Conservation (phyloP, 441 rosid genomes). For the Aleurites moluccanus region DNA sequence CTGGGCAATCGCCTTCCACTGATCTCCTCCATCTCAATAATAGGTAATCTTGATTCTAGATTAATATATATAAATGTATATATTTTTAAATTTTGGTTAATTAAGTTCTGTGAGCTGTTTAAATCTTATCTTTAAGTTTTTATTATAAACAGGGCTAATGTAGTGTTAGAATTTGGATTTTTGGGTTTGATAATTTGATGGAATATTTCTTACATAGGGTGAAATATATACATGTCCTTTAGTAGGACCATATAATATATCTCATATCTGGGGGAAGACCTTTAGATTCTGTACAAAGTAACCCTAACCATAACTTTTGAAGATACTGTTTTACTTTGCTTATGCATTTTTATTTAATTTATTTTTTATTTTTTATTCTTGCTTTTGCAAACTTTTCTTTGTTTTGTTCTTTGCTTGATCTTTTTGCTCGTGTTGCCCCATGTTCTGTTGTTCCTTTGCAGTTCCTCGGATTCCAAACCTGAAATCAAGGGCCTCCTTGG, state of each 20-base stretch:
- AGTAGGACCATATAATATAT: slow-evolving; percentile 49
- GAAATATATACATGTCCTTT: neutral
- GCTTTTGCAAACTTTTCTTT: neutral
- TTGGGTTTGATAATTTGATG: neutral
- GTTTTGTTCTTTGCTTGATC: neutral
- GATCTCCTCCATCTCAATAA: slow-evolving; percentile 59
- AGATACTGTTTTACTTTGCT: slow-evolving; percentile 15
- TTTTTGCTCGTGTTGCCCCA: slow-evolving; percentile 1
- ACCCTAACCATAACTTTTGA: slow-evolving; percentile 55
- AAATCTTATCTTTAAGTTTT: too few species aligned
- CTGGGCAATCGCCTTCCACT: slow-evolving; percentile 53
- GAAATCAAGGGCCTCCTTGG: slow-evolving; percentile 47
- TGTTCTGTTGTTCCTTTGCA: slow-evolving; percentile 22
- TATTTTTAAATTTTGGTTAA: too few species aligned
- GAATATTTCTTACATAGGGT: neutral
- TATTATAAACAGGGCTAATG: neutral
- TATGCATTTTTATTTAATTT: neutral
- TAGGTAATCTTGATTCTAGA: slow-evolving; percentile 40
- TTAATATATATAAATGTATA: too few species aligned
- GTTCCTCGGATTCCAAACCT: slow-evolving; percentile 37
- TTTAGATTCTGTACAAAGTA: slow-evolving; percentile 47
- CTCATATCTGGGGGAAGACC: slow-evolving; percentile 38
- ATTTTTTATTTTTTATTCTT: too few species aligned
- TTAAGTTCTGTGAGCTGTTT: too few species aligned
- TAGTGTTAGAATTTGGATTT: neutral